These are phyloP conservation scores for Dioscorea zingiberensis DNA, from an alignment of 106 monocot species.

Conservation along the genomic window DNA sequence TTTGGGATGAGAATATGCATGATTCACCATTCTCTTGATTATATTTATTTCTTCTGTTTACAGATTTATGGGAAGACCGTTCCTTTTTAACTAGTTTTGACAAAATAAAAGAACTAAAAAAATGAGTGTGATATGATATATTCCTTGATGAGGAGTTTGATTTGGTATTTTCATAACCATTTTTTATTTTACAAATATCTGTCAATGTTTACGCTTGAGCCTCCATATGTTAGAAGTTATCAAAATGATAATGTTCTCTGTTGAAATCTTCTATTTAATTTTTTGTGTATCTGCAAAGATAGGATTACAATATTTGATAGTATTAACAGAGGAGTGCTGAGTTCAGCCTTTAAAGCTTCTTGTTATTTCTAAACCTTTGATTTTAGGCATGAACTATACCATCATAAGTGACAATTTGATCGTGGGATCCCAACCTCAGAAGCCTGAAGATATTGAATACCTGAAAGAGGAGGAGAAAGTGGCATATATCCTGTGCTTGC, in stretches of 20 bases:
- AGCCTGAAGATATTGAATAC: constrained; percentile 83
- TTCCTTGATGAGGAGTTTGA: no score
- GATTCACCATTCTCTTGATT: background rate
- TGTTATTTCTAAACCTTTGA: background rate
- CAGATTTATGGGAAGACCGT: background rate
- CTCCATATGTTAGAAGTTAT: background rate
- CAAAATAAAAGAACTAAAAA: no score
- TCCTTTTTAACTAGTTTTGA: no score
- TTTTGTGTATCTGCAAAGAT: background rate
- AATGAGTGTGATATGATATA: no score
- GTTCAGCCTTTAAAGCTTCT: no score
- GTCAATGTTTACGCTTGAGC: background rate
- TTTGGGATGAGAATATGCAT: background rate
- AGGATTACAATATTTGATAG: background rate
- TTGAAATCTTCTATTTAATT: background rate
- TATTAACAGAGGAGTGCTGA: background rate
- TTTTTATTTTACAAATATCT: background rate
- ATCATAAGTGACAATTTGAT: constrained; percentile 63
- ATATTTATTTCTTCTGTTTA: background rate
- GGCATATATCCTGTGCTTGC: constrained; percentile 77
- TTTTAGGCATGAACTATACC: constrained; percentile 84
- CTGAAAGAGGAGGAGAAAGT: constrained; percentile 65
- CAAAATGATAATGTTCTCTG: background rate
- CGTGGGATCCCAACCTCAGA: constrained; percentile 95
- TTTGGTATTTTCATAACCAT: no score